Evolutionary conservation across 1,284 basidiomycete species (phyloP), one percentile per base, ranked within the genome.

Genomic region (Clitocybe nebularis): DNA sequence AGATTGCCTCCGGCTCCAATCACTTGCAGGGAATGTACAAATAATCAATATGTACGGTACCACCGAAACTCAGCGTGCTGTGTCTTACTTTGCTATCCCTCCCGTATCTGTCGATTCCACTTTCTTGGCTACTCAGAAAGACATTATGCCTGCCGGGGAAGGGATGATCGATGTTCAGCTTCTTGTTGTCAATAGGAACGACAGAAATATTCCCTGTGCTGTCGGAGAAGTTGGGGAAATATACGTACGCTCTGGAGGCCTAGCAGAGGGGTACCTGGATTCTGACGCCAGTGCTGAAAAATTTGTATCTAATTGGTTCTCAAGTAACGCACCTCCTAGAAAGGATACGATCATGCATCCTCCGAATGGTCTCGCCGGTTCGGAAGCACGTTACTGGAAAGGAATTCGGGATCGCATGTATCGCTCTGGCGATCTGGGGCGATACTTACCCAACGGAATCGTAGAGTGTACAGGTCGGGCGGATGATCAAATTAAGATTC

Each of bases 31-130:
- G 23, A 96, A 99, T 56, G 93, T 95, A 9, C 74, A 81, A 37
- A 96, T 99, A 64, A 87, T 99, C 67, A 99, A 99, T 74, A 99
- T 99, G 96, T 99, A 98, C 65, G 96, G 96, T 17, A 99, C 96
- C 6, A 99, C 96, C 17, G 96, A 99, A 68, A 99, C 96, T 3
- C 96, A 99, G 64, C 88, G 96, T 38, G 96, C 96, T 0, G 96
- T 99, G 8, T 97, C 93, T 26, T 99, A 99, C 70, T 98, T 96
- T 64, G 79, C 85, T 25, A 93, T 99, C 52, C 94, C 95, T 1
- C 79, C 88, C 38, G 79, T 97, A 16, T 80, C 84, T 25, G 75
- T 78, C 45, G 92, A 97, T 58, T 75, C 84, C 3, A 93, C 92
- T 2, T 99, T 97, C 76, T 76, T 99, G 32, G 81, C 86, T 23